Conservation (phyloP, 352 stramenopile species). For the Phytophthora tubulina region DNA sequence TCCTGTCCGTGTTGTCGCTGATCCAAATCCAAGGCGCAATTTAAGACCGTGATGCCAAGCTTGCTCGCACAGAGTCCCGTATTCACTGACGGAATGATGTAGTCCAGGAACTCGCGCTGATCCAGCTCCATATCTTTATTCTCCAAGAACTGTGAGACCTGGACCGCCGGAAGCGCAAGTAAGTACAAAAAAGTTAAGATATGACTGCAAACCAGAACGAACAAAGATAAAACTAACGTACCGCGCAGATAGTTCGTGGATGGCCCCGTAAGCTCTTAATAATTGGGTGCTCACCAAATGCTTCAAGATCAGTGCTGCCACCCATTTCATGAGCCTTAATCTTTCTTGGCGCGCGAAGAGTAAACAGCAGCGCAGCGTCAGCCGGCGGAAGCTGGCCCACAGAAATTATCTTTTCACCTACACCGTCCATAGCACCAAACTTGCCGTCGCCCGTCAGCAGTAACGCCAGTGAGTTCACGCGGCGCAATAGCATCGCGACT, state of each 20-base stretch:
- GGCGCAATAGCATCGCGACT: constrained; percentile 63
- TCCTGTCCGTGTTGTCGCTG: constrained; percentile 19
- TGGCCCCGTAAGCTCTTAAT: constrained; percentile 72
- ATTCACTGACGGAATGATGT: constrained; percentile 86
- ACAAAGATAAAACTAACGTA: constrained; percentile 23
- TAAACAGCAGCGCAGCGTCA: constrained; percentile 81
- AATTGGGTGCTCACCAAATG: constrained; percentile 72
- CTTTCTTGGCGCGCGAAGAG: constrained; percentile 73
- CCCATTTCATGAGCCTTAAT: constrained; percentile 86
- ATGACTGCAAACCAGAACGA: background rate
- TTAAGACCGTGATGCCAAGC: constrained; percentile 6
- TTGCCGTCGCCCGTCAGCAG: constrained; percentile 78
- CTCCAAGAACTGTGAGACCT: constrained; percentile 84
- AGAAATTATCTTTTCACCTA: constrained; percentile 81
- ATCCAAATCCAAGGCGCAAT: constrained; percentile 18
- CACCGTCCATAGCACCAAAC: constrained; percentile 80
- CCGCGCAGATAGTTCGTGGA: constrained; percentile 77
- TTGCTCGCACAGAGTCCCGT: constrained; percentile 66
- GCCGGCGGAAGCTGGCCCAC: constrained; percentile 71
- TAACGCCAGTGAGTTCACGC: constrained; percentile 69
- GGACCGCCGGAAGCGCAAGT: background rate
- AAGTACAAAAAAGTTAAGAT: background rate
- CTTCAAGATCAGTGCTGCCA: constrained; percentile 63
- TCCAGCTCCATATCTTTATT: constrained; percentile 88
- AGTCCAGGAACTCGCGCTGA: constrained; percentile 82